A percentile compares a stretch with the other conserved stretches of the same genome.
These are phyloP conservation scores for Citrullus mucosospermus DNA, from an alignment of 306 rosid species.

Conservation along the genomic window DNA sequence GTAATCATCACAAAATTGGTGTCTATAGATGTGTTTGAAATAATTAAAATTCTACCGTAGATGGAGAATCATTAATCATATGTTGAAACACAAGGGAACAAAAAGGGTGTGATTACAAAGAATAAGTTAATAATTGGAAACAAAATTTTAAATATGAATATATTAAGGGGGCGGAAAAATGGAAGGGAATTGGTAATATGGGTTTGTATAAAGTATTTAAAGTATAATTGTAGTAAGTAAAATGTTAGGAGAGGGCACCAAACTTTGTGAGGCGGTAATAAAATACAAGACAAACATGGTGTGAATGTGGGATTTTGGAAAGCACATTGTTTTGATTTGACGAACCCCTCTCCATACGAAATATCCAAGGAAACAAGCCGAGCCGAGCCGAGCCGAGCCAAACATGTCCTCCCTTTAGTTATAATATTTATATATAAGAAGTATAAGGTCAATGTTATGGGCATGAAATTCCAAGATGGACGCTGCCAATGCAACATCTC, in stretches of 20 bases:
- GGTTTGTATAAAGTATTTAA: not conserved
- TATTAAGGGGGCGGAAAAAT: no score
- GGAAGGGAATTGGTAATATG: no score
- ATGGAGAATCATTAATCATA: no score
- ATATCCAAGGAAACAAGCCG: not conserved
- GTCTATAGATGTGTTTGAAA: no score
- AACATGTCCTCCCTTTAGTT: no score
- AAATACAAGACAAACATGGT: not conserved
- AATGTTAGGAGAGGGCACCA: not conserved
- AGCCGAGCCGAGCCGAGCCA: not conserved
- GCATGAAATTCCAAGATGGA: not conserved
- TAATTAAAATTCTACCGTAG: no score
- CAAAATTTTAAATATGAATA: no score
- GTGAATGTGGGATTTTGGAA: not conserved
- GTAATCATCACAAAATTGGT: no score
- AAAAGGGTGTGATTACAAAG: no score
- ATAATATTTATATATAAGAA: no score
- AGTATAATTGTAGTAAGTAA: not conserved
- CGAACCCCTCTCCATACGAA: not conserved
- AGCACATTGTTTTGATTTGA: constrained; percentile 9
- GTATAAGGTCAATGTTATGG: not conserved
- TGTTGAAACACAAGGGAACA: no score
- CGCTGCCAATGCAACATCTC: not conserved
- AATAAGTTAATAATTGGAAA: no score
- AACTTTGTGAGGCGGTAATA: not conserved